phyloP scores from a whole-genome alignment of 2,329 filamentous ascomycete species.

The Curvularia hawaiiensis region DNA sequence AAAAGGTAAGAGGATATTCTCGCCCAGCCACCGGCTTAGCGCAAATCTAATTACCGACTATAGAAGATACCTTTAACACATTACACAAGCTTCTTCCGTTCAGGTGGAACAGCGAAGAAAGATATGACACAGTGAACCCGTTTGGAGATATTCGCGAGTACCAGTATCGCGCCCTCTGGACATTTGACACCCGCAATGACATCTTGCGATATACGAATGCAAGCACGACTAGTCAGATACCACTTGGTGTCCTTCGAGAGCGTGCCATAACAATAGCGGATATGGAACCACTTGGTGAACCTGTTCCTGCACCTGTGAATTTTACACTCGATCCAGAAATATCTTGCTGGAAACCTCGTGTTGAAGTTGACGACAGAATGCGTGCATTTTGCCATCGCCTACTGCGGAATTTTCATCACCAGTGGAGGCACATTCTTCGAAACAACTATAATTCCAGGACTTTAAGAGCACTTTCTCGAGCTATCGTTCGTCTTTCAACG shows the following conservation, averaged over 20 bases:
- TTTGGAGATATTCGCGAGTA: not conserved
- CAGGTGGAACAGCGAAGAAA: not conserved
- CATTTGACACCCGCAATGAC: slow-evolving; percentile 2
- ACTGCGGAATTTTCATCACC: slow-evolving; percentile 3
- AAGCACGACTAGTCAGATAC: not conserved
- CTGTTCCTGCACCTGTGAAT: not conserved
- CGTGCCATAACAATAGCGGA: not conserved
- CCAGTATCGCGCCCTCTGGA: slow-evolving; percentile 4
- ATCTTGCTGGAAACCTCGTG: not conserved
- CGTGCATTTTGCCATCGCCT: slow-evolving; percentile 1
- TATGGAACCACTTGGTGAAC: not conserved
- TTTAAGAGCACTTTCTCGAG: slow-evolving; percentile 1
- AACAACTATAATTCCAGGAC: not conserved
- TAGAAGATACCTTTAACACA: not conserved
- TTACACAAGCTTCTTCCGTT: not conserved
- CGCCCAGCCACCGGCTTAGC: not conserved
- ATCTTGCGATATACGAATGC: slow-evolving; percentile 1
- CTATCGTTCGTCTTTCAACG: slow-evolving; percentile 1
- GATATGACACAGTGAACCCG: not conserved
- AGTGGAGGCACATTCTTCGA: slow-evolving; percentile 3
- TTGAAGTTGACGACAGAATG: slow-evolving; percentile 3
- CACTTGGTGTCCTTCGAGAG: slow-evolving; percentile 2
- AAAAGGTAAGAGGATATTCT: slow-evolving; percentile 7
- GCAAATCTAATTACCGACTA: not conserved
- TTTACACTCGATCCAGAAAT: not conserved